Conservation (phyloP, 2,329 filamentous ascomycete genomes). For the Aspergillus sp. region DNA sequence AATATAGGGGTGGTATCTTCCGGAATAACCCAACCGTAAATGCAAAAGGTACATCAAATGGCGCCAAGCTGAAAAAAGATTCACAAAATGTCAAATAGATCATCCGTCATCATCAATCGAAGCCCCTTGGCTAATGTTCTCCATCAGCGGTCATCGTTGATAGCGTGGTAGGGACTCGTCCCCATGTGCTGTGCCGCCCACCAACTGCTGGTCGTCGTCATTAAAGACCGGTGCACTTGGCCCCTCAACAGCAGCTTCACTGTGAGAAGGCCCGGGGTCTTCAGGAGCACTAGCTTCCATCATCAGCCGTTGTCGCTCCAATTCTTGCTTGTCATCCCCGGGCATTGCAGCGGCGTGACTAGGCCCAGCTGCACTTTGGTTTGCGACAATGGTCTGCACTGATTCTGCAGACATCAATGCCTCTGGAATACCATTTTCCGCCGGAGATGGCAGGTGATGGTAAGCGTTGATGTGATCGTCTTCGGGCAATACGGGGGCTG, state of each 20-base stretch:
- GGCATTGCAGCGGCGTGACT: slow-evolving; percentile 7
- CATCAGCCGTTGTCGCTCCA: slow-evolving; percentile 63
- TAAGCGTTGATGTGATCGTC: slow-evolving; percentile 52
- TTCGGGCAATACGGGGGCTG: slow-evolving; percentile 40
- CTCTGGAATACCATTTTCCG: slow-evolving; percentile 14
- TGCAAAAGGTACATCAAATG: slow-evolving; percentile 20
- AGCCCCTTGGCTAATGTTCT: slow-evolving; percentile 40
- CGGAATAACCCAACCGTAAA: slow-evolving; percentile 23
- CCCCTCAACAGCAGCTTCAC: slow-evolving; percentile 7
- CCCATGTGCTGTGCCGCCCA: slow-evolving; percentile 30
- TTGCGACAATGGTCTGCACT: slow-evolving; percentile 23
- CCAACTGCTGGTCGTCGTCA: slow-evolving; percentile 49
- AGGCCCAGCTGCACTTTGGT: slow-evolving; percentile 42
- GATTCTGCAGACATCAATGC: slow-evolving; percentile 25
- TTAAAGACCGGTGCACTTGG: slow-evolving; percentile 56
- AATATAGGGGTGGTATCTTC: slow-evolving; percentile 30
- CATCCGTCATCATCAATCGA: slow-evolving; percentile 31
- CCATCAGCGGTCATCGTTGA: slow-evolving; percentile 34
- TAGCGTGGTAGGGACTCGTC: slow-evolving; percentile 42
- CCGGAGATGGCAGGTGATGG: slow-evolving; percentile 21
- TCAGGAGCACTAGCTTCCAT: slow-evolving; percentile 60
- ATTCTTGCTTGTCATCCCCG: slow-evolving; percentile 72
- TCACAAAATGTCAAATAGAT: slow-evolving; percentile 1
- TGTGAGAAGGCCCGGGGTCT: slow-evolving; percentile 6
- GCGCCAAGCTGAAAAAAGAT: slow-evolving; percentile 1